Conservation (phyloP, 129 eudicot species). For the sunflower (Helianthus annuus) region DNA sequence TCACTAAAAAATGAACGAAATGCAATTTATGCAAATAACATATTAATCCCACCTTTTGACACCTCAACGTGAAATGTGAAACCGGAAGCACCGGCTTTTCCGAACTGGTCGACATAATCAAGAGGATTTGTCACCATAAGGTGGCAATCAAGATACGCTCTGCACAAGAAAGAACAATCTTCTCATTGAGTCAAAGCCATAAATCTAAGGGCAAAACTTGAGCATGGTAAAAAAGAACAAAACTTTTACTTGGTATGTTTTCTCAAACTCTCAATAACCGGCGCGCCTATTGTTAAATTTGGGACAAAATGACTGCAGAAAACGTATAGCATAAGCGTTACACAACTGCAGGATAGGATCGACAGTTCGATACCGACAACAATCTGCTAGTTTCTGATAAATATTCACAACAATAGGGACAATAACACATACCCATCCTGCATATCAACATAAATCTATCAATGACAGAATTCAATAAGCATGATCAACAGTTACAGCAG, state of each 20-base stretch:
- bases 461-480: not conserved
- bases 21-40: constrained; percentile 7
- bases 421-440: constrained; percentile 93
- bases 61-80: constrained; percentile 96
- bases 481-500: not conserved
- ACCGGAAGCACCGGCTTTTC: constrained; percentile 98
- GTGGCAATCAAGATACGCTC: constrained; percentile 95
- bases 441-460: constrained; percentile 41
- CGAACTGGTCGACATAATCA: constrained; percentile 83
- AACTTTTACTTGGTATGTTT: constrained; percentile 77
- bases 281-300: constrained; percentile 95
- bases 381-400: constrained; percentile 15
- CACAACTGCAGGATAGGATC: not conserved
- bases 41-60: constrained; percentile 60
- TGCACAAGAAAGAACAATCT: constrained; percentile 24
- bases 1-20: not conserved
- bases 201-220: constrained; percentile 12
- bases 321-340: constrained; percentile 15
- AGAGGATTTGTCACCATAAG: constrained; percentile 95
- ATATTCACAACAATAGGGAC: constrained; percentile 14
- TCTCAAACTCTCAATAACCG: constrained; percentile 83
- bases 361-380: not conserved
- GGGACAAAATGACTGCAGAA: constrained; percentile 95
- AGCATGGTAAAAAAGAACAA: not conserved
- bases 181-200: not conserved